Conservation (phyloP, 192 early-diverging fungal genomes). For the Coemansia sp. region DNA sequence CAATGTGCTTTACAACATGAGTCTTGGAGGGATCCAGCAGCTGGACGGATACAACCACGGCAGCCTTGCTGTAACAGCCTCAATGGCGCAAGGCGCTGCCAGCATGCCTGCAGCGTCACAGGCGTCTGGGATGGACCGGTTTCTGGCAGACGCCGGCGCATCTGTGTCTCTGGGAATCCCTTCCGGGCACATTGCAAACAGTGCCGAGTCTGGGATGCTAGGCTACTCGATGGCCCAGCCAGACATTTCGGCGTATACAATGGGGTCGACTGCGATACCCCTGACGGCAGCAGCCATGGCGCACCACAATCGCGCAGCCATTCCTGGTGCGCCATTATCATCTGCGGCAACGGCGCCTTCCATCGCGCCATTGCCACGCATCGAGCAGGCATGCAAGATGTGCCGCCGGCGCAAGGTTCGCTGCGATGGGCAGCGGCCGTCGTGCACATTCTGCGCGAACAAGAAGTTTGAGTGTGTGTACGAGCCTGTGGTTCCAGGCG, state of each 20-base stretch:
- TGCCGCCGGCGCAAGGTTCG: conserved; percentile 57
- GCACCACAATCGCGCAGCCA: not conserved
- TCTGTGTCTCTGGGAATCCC: conserved; percentile 7
- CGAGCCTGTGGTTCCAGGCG: conserved; percentile 31
- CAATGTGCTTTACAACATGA: conserved; percentile 42
- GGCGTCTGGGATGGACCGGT: conserved; percentile 14
- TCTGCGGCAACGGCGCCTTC: not conserved
- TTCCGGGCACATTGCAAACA: not conserved
- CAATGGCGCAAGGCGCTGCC: conserved; percentile 5
- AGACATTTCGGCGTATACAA: conserved; percentile 6
- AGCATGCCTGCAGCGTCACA: not conserved
- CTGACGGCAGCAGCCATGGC: not conserved
- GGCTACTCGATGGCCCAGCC: conserved; percentile 1
- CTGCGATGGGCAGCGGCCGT: conserved; percentile 50
- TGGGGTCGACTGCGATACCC: conserved; percentile 15
- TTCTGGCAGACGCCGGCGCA: conserved; percentile 15
- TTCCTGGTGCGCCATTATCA: not conserved
- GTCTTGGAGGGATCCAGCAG: conserved; percentile 45
- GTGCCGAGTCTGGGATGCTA: not conserved
- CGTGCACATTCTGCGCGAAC: conserved; percentile 45
- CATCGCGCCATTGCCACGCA: conserved; percentile 20
- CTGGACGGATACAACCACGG: conserved; percentile 38
- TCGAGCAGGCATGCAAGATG: conserved; percentile 55
- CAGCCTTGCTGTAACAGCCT: conserved; percentile 10
- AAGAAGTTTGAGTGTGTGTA: conserved; percentile 46